Evolutionary conservation across 106 monocot genomes (phyloP).

Genomic region (Narthecium ossifragum): DNA sequence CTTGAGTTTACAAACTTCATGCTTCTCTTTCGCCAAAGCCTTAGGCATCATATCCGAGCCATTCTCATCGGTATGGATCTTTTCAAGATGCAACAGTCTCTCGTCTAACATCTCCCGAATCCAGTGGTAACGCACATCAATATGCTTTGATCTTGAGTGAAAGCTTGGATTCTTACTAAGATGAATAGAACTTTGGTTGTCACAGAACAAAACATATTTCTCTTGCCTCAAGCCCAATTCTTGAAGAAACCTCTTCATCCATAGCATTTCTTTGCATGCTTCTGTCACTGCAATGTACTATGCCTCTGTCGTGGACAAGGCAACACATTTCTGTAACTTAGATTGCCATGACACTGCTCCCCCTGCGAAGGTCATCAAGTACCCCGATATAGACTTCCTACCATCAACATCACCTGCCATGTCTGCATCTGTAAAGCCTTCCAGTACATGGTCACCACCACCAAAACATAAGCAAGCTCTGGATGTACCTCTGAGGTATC

Average conservation of each 20-base stretch:
- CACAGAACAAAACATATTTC: not conserved
- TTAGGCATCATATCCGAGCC: not conserved
- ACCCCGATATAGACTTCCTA: not conserved
- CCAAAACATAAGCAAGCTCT: not conserved
- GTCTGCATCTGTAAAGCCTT: not conserved
- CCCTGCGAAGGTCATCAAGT: not conserved
- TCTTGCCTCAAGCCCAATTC: not conserved
- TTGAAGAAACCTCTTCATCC: not conserved
- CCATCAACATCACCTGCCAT: not conserved
- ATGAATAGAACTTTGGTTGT: not conserved
- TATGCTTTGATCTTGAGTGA: not conserved
- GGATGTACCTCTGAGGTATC: not conserved
- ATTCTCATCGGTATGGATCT: not conserved
- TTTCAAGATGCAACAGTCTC: not conserved
- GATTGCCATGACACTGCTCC: not conserved
- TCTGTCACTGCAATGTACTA: conserved; percentile 2
- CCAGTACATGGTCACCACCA: not conserved
- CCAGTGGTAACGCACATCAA: not conserved
- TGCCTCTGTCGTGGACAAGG: not conserved
- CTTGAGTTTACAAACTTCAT: not conserved
- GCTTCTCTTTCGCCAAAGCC: not conserved
- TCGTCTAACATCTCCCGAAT: not conserved
- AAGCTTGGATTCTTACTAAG: not conserved
- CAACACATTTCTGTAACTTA: not conserved
- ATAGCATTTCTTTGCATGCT: not conserved